Percentiles rank a stretch among this genome's conserved stretches.
Evolutionary conservation across 2,329 filamentous ascomycete genomes (phyloP).

Genomic region (Cadophora luteo-olivacea): DNA sequence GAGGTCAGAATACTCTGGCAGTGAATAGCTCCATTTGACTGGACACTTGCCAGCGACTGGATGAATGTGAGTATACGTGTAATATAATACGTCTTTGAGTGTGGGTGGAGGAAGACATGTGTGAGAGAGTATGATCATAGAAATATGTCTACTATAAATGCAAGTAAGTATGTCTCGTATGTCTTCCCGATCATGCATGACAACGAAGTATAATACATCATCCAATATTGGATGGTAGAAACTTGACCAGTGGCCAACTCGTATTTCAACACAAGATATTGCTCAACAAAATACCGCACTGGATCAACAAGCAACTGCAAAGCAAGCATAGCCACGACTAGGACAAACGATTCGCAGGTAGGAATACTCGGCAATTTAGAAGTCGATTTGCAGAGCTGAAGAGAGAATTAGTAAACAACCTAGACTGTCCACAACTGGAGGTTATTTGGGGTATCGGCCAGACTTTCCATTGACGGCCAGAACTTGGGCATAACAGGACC

Average conservation of each 20-base stretch:
- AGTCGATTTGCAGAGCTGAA: slow-evolving; percentile 4
- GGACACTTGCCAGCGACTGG: not conserved
- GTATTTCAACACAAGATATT: not conserved
- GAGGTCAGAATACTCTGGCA: slow-evolving; percentile 3
- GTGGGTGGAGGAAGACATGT: slow-evolving; percentile 10
- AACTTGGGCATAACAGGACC: not conserved
- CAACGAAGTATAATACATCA: not conserved
- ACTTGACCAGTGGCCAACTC: slow-evolving; percentile 6
- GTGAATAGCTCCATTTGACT: not conserved
- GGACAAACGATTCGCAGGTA: not conserved
- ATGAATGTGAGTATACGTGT: slow-evolving; percentile 2
- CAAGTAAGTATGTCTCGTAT: not conserved
- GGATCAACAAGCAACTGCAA: not conserved
- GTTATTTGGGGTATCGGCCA: not conserved
- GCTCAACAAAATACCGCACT: slow-evolving; percentile 8
- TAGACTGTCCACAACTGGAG: not conserved
- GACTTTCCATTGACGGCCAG: not conserved
- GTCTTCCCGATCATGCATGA: not conserved
- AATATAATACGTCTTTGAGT: not conserved
- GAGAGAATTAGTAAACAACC: not conserved
- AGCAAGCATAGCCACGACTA: slow-evolving; percentile 10
- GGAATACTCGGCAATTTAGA: not conserved
- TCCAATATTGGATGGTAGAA: not conserved
- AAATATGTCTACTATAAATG: slow-evolving; percentile 1
- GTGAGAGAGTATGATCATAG: slow-evolving; percentile 4